Conservation (phyloP, 75 land plant genomes). For the Ceratopteris richardii region DNA sequence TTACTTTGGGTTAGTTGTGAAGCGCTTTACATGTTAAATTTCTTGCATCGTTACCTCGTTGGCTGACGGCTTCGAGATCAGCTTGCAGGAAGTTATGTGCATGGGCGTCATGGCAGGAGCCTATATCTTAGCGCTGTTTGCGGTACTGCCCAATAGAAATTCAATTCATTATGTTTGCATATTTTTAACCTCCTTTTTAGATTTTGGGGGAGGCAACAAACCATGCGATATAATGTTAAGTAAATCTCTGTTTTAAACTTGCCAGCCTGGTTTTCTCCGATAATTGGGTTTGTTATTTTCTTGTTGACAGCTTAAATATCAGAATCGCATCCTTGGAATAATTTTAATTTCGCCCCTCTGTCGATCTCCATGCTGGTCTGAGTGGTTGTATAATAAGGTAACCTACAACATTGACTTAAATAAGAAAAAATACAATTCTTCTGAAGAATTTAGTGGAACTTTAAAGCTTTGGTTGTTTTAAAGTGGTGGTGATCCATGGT, state of each 20-base stretch:
- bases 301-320: constrained; percentile 54
- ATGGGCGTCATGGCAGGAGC: constrained; percentile 94
- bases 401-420: neutral
- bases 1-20: constrained; percentile 56
- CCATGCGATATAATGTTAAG: neutral
- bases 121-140: constrained; percentile 81
- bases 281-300: neutral
- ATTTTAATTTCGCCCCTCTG: constrained; percentile 88
- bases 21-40: neutral
- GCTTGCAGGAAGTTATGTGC: constrained; percentile 78
- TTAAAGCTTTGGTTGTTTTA: no score
- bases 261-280: no score
- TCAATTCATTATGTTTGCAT: neutral
- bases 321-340: constrained; percentile 70
- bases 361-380: constrained; percentile 80
- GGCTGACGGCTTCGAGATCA: constrained; percentile 10
- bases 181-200: neutral
- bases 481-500: neutral
- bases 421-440: neutral
- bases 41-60: neutral
- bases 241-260: no score
- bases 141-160: constrained; percentile 29
- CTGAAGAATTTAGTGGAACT: no score
- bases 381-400: constrained; percentile 95
- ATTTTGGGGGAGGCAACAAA: neutral